Evolutionary conservation across 139 green algal species (phyloP).

Genomic region (Tetraselmis striata): DNA sequence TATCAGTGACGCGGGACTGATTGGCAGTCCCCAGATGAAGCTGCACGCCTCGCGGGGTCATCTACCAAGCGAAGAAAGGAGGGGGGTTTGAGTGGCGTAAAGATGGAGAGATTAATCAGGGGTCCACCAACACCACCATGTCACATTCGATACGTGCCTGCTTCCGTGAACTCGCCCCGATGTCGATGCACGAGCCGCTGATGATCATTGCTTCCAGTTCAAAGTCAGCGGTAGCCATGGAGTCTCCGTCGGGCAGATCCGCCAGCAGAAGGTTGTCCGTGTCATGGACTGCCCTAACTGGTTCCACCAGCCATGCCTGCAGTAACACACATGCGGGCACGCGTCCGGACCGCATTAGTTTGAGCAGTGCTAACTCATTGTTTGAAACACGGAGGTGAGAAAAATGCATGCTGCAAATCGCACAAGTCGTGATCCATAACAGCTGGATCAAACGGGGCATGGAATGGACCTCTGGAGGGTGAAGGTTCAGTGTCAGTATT

Average conservation of each 20-base stretch:
- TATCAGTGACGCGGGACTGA: slow-evolving; percentile 65
- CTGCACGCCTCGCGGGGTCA: slow-evolving; percentile 82
- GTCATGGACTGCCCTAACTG: slow-evolving; percentile 58
- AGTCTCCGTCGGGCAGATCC: slow-evolving; percentile 41
- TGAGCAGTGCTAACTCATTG: too few species aligned
- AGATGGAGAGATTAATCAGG: not conserved
- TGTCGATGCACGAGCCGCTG: slow-evolving; percentile 75
- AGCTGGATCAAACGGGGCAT: too few species aligned
- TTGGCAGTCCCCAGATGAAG: slow-evolving; percentile 65
- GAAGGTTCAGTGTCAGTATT: slow-evolving; percentile 84
- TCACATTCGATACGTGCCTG: slow-evolving; percentile 9
- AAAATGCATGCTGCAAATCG: too few species aligned
- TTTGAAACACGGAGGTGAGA: too few species aligned
- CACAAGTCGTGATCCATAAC: too few species aligned
- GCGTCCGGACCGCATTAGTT: too few species aligned
- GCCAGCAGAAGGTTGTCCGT: slow-evolving; percentile 89
- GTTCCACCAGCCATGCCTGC: slow-evolving; percentile 88
- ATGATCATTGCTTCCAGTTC: slow-evolving; percentile 92
- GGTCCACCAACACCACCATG: not conserved
- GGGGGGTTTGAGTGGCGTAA: not conserved
- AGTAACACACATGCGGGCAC: too few species aligned
- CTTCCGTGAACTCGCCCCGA: slow-evolving; percentile 19
- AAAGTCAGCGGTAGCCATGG: slow-evolving; percentile 53
- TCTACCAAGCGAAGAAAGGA: slow-evolving; percentile 25
- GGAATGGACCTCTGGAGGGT: slow-evolving; percentile 43